Conservation (phyloP, 768 basidiomycete species). For the Suillus subluteus region DNA sequence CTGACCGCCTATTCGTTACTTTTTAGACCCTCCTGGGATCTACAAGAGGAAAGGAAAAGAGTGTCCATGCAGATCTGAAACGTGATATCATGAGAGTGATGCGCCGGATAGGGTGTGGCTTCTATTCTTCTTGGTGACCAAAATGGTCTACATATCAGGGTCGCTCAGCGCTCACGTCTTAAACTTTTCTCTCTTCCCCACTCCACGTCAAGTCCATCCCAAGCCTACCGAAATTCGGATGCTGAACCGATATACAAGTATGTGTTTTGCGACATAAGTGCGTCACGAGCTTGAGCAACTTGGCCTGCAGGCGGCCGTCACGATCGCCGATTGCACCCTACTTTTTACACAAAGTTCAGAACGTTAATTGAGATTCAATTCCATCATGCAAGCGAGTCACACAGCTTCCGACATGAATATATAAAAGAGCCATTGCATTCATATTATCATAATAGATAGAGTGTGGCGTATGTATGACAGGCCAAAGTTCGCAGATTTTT, state of each 20-base stretch:
- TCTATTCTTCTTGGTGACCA: background rate
- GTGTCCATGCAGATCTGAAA: background rate
- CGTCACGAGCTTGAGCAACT: no score
- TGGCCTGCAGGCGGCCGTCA: background rate
- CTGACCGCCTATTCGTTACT: background rate
- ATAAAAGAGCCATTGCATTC: no score
- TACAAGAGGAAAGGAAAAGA: background rate
- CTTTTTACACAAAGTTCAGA: no score
- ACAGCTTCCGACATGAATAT: no score
- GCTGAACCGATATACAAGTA: background rate
- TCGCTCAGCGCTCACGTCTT: no score
- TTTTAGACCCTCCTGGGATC: background rate
- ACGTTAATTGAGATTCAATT: no score
- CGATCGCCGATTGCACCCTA: background rate
- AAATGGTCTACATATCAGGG: background rate
- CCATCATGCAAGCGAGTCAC: background rate
- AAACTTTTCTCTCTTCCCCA: background rate
- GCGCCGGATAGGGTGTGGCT: background rate
- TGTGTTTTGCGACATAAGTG: background rate
- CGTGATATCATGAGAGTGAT: slow-evolving; percentile 3
- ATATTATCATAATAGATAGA: background rate
- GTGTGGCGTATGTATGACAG: slow-evolving; percentile 3
- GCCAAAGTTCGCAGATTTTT: background rate
- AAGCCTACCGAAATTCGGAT: no score
- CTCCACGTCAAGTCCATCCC: background rate